Evolutionary conservation across 2,329 filamentous ascomycete genomes (phyloP).

Genomic region (Chaetomium sp.): DNA sequence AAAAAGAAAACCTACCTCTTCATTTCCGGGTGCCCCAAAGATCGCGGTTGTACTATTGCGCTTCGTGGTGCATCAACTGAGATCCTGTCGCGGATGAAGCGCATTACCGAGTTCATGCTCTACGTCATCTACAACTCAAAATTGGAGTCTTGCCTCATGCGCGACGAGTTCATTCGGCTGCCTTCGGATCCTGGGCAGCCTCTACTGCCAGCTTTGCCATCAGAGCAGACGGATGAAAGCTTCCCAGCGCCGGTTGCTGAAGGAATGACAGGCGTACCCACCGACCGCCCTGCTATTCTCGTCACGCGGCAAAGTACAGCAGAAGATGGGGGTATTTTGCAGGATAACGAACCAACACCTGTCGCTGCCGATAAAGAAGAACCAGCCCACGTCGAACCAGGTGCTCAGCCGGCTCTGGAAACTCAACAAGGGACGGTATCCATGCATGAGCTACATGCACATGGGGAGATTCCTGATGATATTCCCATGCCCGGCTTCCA

Average conservation of each 20-base stretch:
- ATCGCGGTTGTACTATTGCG: constrained; percentile 91
- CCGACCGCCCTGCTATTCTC: constrained; percentile 15
- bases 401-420: constrained; percentile 9
- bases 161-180: constrained; percentile 84
- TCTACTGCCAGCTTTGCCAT: constrained; percentile 29
- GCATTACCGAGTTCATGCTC: constrained; percentile 96
- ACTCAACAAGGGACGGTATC: constrained; percentile 29
- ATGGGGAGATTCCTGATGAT: constrained; percentile 62
- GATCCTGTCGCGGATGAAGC: constrained; percentile 72
- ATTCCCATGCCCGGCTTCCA: constrained; percentile 86
- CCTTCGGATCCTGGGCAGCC: constrained; percentile 54
- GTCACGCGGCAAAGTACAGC: constrained; percentile 17
- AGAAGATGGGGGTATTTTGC: constrained; percentile 22
- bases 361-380: constrained; percentile 18
- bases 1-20: constrained; percentile 94
- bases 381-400: constrained; percentile 9
- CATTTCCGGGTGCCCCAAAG: constrained; percentile 79
- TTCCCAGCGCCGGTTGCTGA: constrained; percentile 30
- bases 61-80: constrained; percentile 72
- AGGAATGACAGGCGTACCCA: constrained; percentile 16
- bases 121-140: constrained; percentile 98
- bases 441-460: constrained; percentile 36
- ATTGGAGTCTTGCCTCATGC: constrained; percentile 87
- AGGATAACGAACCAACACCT: constrained; percentile 18
- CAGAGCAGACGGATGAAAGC: constrained; percentile 33